Evolutionary conservation across 345 rosid genomes (phyloP), one percentile per base, ranked within the genome.

Genomic region (Acer yangbiense): DNA sequence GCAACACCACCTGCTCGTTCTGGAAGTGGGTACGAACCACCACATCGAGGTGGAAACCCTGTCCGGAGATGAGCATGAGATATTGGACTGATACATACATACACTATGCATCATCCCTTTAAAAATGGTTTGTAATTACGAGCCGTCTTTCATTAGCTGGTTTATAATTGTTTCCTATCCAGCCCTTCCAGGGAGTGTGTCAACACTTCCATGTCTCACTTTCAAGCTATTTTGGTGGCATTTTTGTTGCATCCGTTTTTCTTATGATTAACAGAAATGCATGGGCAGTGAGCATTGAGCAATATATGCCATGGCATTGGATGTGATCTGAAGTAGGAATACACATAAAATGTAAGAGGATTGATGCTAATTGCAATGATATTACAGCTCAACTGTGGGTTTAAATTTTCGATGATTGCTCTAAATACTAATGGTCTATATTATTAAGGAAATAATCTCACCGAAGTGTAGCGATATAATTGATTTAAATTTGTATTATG

Each of bases 1-100:
- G 89, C 92, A 74, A 84, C 94, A 69, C 88, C 89, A 1, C 88
- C 94, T 66, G 72, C 82, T 60, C 94, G 81, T 52, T 44, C 84
- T 46, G 90, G 80, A 78, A 68, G 75, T 69, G 82, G 82, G 18
- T 85, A 82, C 9, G 88, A 91, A 63, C 80, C 82, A 69, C 76
- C 87, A 50, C 72, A 88, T 48, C 80, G 88, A 43, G 87, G 85
- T n/a, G 92, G 90, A 77, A 89, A 89, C 86, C 86, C 85, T 69
- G 83, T 13, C 61, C 84, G 91, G 74, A 89, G 92, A 84, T 92
- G 86, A 90, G 71, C 62, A 12, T 57, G 12, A 61, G 58, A 69
- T 12, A 35, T 46, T 20, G 25, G n/a, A 39, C 10, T 17, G 48
- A 13, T 17, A 72, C 9, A 46, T 39, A 67, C 35, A 44, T 46